Percentiles rank a stretch among this genome's conserved stretches.
Evolutionary conservation across 2,329 filamentous ascomycete genomes (phyloP).

Genomic region (Claviceps maximensis): DNA sequence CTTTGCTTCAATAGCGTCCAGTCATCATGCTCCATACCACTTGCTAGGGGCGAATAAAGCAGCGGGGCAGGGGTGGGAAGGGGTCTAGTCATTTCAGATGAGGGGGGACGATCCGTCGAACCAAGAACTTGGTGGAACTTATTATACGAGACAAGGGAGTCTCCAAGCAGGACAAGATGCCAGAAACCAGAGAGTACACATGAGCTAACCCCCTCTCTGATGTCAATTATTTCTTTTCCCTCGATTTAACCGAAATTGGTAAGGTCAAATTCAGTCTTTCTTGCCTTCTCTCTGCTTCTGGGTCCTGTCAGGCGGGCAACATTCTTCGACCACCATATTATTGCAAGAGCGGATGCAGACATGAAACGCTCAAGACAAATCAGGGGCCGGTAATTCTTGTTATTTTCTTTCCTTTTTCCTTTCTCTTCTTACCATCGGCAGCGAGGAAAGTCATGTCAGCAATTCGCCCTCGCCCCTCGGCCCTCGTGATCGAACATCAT

Average conservation of each 20-base stretch:
- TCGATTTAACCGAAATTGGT: background rate
- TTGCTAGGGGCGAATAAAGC: background rate
- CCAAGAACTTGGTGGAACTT: background rate
- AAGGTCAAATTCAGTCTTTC: background rate
- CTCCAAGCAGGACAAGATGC: background rate
- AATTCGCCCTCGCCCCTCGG: too few species aligned
- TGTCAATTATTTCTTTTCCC: background rate
- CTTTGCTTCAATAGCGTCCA: background rate
- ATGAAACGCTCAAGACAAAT: background rate
- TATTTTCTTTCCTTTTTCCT: background rate
- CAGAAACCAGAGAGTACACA: background rate
- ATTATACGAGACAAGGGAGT: background rate
- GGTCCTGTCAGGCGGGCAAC: background rate
- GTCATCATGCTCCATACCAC: background rate
- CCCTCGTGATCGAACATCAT: background rate
- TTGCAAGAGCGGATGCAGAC: background rate
- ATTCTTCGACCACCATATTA: background rate
- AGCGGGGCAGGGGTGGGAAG: background rate
- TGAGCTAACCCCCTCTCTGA: background rate
- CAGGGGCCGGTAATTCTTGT: background rate
- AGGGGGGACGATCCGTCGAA: background rate
- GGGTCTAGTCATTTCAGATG: background rate
- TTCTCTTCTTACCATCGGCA: too few species aligned
- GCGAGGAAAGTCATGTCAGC: background rate
- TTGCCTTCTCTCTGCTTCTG: background rate